Evolutionary conservation across 2,329 filamentous ascomycete species (phyloP), one percentile per base, ranked within the genome.

Genomic region (Colletotrichum salicis): DNA sequence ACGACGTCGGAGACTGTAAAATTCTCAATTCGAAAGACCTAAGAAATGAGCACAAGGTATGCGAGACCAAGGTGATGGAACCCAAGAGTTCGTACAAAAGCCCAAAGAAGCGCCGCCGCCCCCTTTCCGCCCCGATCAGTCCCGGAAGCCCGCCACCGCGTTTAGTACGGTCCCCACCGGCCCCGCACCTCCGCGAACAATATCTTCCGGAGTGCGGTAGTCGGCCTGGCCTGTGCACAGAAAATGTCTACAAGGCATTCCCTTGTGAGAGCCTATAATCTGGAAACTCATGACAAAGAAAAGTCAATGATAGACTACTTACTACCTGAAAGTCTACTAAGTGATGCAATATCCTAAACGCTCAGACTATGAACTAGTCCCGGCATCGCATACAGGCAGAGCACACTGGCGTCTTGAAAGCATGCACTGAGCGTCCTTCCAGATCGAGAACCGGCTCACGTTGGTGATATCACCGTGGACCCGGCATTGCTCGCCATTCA

Each of bases 201-300:
- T 48, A 58, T 51, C 63, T 33, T 55, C 35, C 63, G 63, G 35
- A 27, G 33, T 22, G 31, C 27, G 29, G 41, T n/a, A 22, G 12
- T 19, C n/a, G 64, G 35, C 52, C 59, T 57, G 54, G 52, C 64
- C 45, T 35, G 35, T 71, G 48, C 62, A 31, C 12, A 19, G 8
- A 48, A 48, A 8, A 48, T 19, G 19, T 48, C 19, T 7, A 4
- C 4, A n/a, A n/a, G 8, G 7, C 4, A 22, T 48, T 8, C 19
- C 19, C 41, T 48, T 19, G 7, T 10, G 8, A 10, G 19, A 11
- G 19, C 41, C 41, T 10, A 8, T 1, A 19, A 8, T 35, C 12
- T 37, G 4, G 10, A 37, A 10, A 11, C 11, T 5, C 2, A 37
- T n/a, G 41, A 11, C 19, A 48, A 4, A 48, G n/a, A 4, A 22